These are phyloP conservation scores for Goffeauzyma gilvescens DNA, from an alignment of 768 basidiomycete genomes.

Conservation along the genomic window DNA sequence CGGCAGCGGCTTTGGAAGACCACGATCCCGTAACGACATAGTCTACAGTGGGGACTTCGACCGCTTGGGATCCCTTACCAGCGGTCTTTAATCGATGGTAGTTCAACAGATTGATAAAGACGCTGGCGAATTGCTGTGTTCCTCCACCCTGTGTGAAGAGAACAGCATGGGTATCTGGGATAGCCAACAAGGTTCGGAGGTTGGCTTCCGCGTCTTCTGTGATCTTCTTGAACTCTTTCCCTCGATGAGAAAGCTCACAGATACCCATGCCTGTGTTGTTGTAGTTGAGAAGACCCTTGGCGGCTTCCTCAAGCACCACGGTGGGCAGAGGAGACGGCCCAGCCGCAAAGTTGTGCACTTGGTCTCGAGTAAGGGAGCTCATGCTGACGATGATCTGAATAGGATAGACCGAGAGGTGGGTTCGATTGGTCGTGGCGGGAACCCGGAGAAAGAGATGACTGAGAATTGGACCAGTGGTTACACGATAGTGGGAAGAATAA, in stretches of 20 bases:
- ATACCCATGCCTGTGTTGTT: conserved; percentile 80
- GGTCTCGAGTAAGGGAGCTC: no score
- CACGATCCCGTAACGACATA: conserved; percentile 86
- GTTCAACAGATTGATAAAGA: conserved; percentile 78
- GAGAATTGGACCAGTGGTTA: no score
- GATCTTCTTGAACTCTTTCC: conserved; percentile 63
- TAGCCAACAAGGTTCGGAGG: conserved; percentile 55
- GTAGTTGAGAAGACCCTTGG: conserved; percentile 74
- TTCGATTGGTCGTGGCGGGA: no score
- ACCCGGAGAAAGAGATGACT: no score
- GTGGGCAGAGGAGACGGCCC: conserved; percentile 83
- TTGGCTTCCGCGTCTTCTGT: conserved; percentile 39
- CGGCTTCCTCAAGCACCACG: conserved; percentile 65
- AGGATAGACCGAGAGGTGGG: no score
- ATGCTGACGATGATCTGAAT: no score
- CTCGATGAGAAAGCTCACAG: conserved; percentile 89
- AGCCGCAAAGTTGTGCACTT: conserved; percentile 77
- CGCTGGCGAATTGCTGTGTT: conserved; percentile 72
- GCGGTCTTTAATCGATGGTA: conserved; percentile 61
- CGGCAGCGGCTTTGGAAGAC: conserved; percentile 68
- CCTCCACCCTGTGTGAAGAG: conserved; percentile 93
- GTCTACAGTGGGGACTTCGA: conserved; percentile 42
- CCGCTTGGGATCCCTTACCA: conserved; percentile 13
- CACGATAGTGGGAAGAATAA: no score
- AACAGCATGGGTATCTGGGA: conserved; percentile 66